These are phyloP conservation scores for Trametes pubescens DNA, from an alignment of 1,284 basidiomycete genomes.

Conservation along the genomic window DNA sequence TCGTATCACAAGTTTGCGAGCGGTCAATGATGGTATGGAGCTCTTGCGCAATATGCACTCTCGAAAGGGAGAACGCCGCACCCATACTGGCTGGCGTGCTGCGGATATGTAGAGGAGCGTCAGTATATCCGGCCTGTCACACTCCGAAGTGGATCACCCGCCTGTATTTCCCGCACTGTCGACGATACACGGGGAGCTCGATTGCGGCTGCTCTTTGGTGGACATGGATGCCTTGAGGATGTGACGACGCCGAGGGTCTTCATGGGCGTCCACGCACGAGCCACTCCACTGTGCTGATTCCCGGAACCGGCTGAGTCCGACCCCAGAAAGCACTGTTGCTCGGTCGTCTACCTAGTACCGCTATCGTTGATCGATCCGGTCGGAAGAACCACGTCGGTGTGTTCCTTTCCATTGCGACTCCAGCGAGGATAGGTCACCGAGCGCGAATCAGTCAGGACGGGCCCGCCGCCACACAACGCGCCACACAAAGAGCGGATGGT, in stretches of 20 bases:
- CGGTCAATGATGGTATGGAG: background rate
- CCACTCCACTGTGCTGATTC: background rate
- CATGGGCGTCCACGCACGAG: conserved; percentile 2
- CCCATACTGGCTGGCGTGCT: background rate
- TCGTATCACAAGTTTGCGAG: background rate
- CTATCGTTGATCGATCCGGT: background rate
- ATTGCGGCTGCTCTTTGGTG: too few relatives aligned
- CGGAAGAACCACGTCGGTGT: too few relatives aligned
- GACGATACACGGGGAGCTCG: too few relatives aligned
- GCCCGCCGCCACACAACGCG: background rate
- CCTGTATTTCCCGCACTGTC: too few relatives aligned
- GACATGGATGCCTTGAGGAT: background rate
- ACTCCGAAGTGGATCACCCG: too few relatives aligned
- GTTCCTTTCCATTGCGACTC: too few relatives aligned
- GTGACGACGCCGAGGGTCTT: background rate
- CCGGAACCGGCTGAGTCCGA: background rate
- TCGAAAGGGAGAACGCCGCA: background rate
- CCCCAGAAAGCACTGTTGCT: too few relatives aligned
- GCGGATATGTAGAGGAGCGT: too few relatives aligned
- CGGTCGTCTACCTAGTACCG: background rate
- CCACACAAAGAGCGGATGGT: background rate
- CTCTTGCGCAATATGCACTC: background rate
- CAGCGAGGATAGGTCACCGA: too few relatives aligned
- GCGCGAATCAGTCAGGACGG: too few relatives aligned
- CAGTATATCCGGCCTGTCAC: too few relatives aligned